Evolutionary conservation across 1,284 basidiomycete species (phyloP).

Genomic region (Phenoliferia sp.): DNA sequence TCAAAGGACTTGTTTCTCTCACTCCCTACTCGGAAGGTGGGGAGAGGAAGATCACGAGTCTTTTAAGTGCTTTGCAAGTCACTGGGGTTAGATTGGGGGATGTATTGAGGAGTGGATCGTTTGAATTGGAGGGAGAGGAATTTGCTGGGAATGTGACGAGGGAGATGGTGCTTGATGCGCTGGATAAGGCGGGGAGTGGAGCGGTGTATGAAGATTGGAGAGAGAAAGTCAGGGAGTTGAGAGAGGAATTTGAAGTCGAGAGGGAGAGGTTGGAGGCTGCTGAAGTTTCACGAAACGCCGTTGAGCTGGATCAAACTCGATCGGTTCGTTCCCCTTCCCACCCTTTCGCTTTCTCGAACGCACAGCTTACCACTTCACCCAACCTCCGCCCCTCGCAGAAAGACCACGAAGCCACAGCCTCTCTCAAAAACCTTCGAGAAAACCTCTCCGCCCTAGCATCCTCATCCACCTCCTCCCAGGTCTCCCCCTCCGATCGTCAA

Average conservation of each 20-base stretch:
- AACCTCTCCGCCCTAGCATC: conserved; percentile 26
- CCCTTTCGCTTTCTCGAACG: not conserved
- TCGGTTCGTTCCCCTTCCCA: not conserved
- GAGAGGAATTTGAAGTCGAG: conserved; percentile 17
- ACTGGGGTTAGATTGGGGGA: conserved; percentile 9
- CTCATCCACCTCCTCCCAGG: conserved; percentile 8
- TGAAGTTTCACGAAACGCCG: not conserved
- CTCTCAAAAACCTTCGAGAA: conserved; percentile 26
- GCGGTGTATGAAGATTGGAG: conserved; percentile 20
- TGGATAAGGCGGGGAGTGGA: conserved; percentile 18
- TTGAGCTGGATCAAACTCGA: conserved; percentile 12
- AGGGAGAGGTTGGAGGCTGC: conserved; percentile 19
- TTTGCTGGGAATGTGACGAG: conserved; percentile 19
- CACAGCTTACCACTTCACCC: not conserved
- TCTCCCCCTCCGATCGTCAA: conserved; percentile 59
- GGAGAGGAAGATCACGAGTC: not conserved
- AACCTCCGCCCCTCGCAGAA: not conserved
- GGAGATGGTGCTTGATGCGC: conserved; percentile 21
- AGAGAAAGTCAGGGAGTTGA: not conserved
- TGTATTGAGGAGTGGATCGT: conserved; percentile 27
- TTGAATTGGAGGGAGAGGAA: conserved; percentile 22
- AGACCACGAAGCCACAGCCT: conserved; percentile 21
- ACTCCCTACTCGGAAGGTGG: not conserved
- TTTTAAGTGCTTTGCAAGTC: conserved; percentile 15
- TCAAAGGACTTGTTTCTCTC: conserved; percentile 32